phyloP scores from a whole-genome alignment of 805 yeast genomes.

The Maudiozyma bulderi region DNA sequence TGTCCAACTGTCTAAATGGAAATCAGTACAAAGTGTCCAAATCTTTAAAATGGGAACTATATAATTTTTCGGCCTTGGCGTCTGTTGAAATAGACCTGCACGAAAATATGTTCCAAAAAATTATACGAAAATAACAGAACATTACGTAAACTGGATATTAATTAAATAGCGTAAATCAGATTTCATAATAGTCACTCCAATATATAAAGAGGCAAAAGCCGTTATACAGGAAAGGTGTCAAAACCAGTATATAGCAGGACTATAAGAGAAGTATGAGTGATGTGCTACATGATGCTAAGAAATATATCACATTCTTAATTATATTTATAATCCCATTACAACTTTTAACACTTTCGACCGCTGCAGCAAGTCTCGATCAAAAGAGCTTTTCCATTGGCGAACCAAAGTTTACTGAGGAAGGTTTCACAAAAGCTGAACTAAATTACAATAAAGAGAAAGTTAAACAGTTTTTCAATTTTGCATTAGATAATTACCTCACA shows the following conservation, averaged over 20 bases:
- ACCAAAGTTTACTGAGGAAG: no score
- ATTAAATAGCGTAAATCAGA: no score
- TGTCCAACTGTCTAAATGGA: no score
- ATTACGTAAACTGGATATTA: no score
- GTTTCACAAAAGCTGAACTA: slow-evolving; percentile 26
- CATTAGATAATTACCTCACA: slow-evolving; percentile 58
- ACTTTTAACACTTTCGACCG: no score
- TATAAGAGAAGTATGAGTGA: neutral
- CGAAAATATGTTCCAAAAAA: no score
- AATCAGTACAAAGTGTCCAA: no score
- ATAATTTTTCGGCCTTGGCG: no score
- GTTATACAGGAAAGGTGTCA: neutral
- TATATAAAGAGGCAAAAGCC: neutral
- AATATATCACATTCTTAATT: neutral
- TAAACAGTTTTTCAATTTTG: slow-evolving; percentile 54
- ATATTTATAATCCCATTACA: neutral
- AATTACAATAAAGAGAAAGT: slow-evolving; percentile 36
- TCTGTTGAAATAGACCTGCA: no score
- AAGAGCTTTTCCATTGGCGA: neutral
- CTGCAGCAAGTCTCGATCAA: neutral
- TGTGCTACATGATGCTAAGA: neutral
- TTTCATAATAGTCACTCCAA: no score
- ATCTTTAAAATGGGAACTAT: no score
- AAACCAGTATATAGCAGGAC: neutral
- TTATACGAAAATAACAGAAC: no score